Evolutionary conservation across 2,329 filamentous ascomycete genomes (phyloP), one percentile per base, ranked within the genome.

Genomic region (Cladophialophora psammophila): DNA sequence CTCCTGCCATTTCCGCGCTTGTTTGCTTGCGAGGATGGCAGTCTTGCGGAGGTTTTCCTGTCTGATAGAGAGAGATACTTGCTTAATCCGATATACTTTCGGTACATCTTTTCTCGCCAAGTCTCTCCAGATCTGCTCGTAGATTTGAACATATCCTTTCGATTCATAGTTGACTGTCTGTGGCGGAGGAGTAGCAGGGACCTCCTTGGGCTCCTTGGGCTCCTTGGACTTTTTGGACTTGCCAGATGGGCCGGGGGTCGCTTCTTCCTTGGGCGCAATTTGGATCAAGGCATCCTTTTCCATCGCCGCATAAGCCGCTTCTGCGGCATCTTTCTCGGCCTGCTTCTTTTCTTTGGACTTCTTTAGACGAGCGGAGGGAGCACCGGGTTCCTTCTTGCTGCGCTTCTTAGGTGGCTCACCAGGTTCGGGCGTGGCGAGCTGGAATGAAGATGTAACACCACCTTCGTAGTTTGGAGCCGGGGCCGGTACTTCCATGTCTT

Each of bases 1-100:
- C 68, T 96, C 87, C 79, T 99, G 96, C 95, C 95, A 99, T 75
- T 96, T 87, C 76, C 96, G 93, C 62, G 95, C 94, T 81, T 99
- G 95, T 78, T 99, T 99, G 68, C 94, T 96, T 7, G 95, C 95
- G 48, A 99, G 84, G 74, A 98, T 94, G 13, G 94, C 95, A 0
- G 95, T 99, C 85, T 99, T 99, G 78, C 96, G 95, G 56, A 97
- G 86, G 74, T 99, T 99, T n/a, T 94, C 96, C 61, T 91, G 88
- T 77, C 96, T 96, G 42, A 91, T 96, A 8, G 89, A 87, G 66
- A 94, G 89, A 0, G 94, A 97, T 72, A 93, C 90, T 64, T 90
- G 88, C 64, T 96, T 96, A 77, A 97, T 86, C 72, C 95, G 92
- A 77, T 89, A 93, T 0, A 96, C 92, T 82, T 97, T 98, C 75